Evolutionary conservation across 371 early-diverging fungal genomes (phyloP).

Genomic region (Syncephalastrum monosporum): DNA sequence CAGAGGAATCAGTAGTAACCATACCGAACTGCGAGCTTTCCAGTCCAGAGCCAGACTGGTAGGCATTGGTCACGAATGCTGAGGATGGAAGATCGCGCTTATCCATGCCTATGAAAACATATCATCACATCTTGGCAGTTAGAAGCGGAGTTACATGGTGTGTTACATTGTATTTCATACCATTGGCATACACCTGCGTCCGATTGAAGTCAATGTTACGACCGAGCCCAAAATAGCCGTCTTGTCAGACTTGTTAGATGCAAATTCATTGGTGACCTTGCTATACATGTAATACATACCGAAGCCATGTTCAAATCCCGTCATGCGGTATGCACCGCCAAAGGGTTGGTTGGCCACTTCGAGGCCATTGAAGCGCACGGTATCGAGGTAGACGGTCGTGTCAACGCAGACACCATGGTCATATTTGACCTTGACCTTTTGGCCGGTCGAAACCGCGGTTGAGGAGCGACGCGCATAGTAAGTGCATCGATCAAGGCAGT

Average conservation of each 20-base stretch:
- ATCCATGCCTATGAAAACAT: not conserved
- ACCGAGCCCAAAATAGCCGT: slow-evolving; percentile 49
- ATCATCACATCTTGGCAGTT: slow-evolving; percentile 7
- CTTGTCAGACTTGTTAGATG: slow-evolving; percentile 9
- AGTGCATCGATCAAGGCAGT: slow-evolving; percentile 34
- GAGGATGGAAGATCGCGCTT: slow-evolving; percentile 18
- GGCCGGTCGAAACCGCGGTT: slow-evolving; percentile 26
- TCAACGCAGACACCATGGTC: slow-evolving; percentile 41
- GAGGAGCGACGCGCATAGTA: slow-evolving; percentile 38
- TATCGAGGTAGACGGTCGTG: slow-evolving; percentile 38
- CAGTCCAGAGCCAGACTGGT: slow-evolving; percentile 34
- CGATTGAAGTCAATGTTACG: slow-evolving; percentile 35
- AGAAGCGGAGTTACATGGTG: slow-evolving; percentile 1
- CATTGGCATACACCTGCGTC: slow-evolving; percentile 17
- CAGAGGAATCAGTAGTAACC: slow-evolving; percentile 23
- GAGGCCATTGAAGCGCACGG: slow-evolving; percentile 37
- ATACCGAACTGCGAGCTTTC: slow-evolving; percentile 42
- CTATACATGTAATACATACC: slow-evolving; percentile 16
- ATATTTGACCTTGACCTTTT: slow-evolving; percentile 41
- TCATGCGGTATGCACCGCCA: slow-evolving; percentile 47
- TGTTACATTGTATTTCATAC: slow-evolving; percentile 11
- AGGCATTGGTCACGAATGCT: slow-evolving; percentile 42
- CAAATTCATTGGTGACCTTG: no score
- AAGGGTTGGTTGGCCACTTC: slow-evolving; percentile 38
- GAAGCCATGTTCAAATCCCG: slow-evolving; percentile 43